Percentiles rank a stretch among this genome's conserved stretches.
Evolutionary conservation across 495 filamentous ascomycete genomes (phyloP).

Genomic region (Penicillium goetzii): DNA sequence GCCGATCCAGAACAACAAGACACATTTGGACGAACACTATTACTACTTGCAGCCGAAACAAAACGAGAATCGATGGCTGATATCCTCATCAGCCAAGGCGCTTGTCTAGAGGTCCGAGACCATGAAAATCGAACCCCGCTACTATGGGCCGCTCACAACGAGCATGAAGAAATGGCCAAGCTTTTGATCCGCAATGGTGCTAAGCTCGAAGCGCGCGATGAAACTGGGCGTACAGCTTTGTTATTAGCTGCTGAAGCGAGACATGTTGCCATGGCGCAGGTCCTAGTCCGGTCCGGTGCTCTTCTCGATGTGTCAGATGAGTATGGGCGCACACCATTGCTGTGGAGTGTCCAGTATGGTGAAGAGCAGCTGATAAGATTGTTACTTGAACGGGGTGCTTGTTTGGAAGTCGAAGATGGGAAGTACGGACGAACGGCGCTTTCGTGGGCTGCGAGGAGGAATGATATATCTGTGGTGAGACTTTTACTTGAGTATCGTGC

Average conservation of each 20-base stretch:
- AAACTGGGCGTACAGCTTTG: background rate
- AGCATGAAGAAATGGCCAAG: background rate
- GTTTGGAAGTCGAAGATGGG: background rate
- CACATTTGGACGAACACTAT: background rate
- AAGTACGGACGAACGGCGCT: constrained; percentile 5
- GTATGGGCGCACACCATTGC: background rate
- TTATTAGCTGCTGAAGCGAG: background rate
- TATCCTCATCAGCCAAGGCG: background rate
- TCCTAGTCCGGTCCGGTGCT: background rate
- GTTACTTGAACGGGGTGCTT: background rate
- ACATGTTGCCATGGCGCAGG: background rate
- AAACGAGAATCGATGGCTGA: background rate
- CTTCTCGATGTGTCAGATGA: background rate
- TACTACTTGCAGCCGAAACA: background rate
- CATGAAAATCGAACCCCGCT: background rate
- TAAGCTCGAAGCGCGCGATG: background rate
- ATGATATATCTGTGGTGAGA: background rate
- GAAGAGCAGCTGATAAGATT: background rate
- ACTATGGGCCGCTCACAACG: background rate
- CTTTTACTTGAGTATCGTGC: background rate
- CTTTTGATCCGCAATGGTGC: background rate
- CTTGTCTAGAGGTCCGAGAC: background rate
- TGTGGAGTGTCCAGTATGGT: constrained; percentile 3
- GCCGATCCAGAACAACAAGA: background rate
- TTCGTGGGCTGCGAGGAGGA: background rate